Evolutionary conservation across 176 grass and related monocot genomes (phyloP), one percentile per base, ranked within the genome.

Genomic region (Alopecurus myosuroides): DNA sequence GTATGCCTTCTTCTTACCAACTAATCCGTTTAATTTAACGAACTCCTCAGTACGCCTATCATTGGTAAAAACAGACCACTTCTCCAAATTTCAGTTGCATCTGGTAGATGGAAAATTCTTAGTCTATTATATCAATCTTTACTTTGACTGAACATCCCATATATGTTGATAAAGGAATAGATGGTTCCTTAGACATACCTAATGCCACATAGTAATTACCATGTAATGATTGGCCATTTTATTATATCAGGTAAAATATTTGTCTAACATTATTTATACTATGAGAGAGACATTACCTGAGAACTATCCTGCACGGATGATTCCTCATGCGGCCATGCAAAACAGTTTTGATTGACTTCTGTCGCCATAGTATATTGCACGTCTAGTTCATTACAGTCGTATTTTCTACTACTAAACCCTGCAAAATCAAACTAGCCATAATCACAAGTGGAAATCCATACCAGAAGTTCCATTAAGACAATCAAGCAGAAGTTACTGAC

Each of bases 1-100:
- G 78, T 94, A 99, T 17, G 97, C 97, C 76, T 88, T 96, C 84
- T 99, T 96, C 81, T 99, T 90, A 20, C 93, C 97, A 86, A 99
- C 97, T 81, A 99, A 65, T 35, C 97, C 97, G 76, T 92, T 99
- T 45, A 99, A 95, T 74, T 99, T 99, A 20, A 90, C 93, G 37
- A 99, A 86, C 81, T 99, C 97, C 77, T 99, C 97, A 44, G 95
- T 92, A 25, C 93, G 94, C 71, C 89, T 92, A 41, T 99, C 92
- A 45, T 96, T 92, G 77, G 93, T 84, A 85, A 99, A 98, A 33
- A 99, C 97, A 58, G 97, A 99, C 89, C 93, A 94, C 61, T 92
- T 99, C 79, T 99, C 97, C 93, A 35, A 67, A 49, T 74, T 89
- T 69, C 8, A 25, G 45, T n/a, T 44, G 20, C 35, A 80, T 76